Conservation (phyloP, 176 grass and related monocot species). For the Guadua angustifolia region DNA sequence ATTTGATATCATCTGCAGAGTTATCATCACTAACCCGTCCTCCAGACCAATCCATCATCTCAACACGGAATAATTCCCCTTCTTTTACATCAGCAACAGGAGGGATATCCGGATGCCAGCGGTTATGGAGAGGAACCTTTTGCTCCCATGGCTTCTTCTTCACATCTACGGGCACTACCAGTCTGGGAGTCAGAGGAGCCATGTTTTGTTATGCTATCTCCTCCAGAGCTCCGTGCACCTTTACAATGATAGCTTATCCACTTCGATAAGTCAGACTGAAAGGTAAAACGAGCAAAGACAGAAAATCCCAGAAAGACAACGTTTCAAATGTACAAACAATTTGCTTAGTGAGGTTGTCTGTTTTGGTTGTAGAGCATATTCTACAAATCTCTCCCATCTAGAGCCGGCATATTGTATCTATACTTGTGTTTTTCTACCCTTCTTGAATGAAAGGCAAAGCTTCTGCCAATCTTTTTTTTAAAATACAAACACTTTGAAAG, state of each 20-base stretch:
- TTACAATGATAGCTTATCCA: slow-evolving; percentile 16
- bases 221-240: slow-evolving; percentile 24
- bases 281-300: slow-evolving; percentile 7
- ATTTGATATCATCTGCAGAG: slow-evolving; percentile 82
- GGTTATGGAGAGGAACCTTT: slow-evolving; percentile 76
- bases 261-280: slow-evolving; percentile 17
- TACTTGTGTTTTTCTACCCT: too few relatives aligned
- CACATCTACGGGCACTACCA: slow-evolving; percentile 76
- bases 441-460: too few relatives aligned
- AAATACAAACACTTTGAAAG: slow-evolving; percentile 8
- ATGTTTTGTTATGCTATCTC: slow-evolving; percentile 37
- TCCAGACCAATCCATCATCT: slow-evolving; percentile 85
- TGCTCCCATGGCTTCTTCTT: slow-evolving; percentile 92
- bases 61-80: slow-evolving; percentile 83
- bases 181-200: slow-evolving; percentile 78
- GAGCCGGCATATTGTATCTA: too few relatives aligned
- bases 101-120: slow-evolving; percentile 89
- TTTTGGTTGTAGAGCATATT: too few relatives aligned
- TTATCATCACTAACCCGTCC: slow-evolving; percentile 65
- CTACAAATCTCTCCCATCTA: too few relatives aligned
- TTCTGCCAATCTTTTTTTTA: too few relatives aligned
- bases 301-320: slow-evolving; percentile 24
- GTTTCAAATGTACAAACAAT: slow-evolving; percentile 22
- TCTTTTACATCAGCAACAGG: slow-evolving; percentile 76
- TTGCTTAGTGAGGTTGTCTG: too few relatives aligned